Evolutionary conservation across 2,329 filamentous ascomycete species (phyloP).

Genomic region (Colletotrichum siamense): DNA sequence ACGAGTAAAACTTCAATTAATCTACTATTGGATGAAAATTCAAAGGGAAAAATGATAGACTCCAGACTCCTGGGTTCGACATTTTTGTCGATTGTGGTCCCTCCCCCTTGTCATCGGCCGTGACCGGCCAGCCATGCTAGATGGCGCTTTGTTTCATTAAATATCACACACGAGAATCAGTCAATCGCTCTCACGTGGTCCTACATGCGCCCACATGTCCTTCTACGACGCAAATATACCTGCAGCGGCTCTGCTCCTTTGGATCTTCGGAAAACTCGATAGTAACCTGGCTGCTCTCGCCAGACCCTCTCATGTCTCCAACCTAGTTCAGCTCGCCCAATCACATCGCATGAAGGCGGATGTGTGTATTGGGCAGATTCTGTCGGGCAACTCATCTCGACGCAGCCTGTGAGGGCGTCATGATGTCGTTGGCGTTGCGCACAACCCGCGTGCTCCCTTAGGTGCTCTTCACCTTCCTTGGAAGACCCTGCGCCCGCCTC

Average conservation of each 20-base stretch:
- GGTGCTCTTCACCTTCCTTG: slow-evolving; percentile 40
- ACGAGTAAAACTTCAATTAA: neutral
- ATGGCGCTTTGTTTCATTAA: neutral
- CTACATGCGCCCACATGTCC: neutral
- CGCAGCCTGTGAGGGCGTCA: neutral
- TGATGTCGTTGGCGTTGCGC: neutral
- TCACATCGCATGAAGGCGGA: neutral
- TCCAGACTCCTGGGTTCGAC: slow-evolving; percentile 12
- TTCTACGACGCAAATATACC: neutral
- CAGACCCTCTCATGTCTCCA: neutral
- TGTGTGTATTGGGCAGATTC: neutral
- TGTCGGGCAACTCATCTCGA: neutral
- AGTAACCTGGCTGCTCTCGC: neutral
- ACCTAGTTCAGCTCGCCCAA: neutral
- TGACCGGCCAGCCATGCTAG: neutral
- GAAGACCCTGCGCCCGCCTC: slow-evolving; percentile 60
- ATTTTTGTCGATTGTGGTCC: neutral
- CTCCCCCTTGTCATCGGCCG: neutral
- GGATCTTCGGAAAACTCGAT: too few species aligned
- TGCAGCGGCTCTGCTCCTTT: neutral
- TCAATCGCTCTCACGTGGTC: neutral
- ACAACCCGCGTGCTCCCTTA: neutral
- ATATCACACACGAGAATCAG: neutral
- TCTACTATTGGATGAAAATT: slow-evolving; percentile 2
- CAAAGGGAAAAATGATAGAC: neutral